Evolutionary conservation across 116 monocot species (phyloP).

Genomic region (Thalassia testudinum): DNA sequence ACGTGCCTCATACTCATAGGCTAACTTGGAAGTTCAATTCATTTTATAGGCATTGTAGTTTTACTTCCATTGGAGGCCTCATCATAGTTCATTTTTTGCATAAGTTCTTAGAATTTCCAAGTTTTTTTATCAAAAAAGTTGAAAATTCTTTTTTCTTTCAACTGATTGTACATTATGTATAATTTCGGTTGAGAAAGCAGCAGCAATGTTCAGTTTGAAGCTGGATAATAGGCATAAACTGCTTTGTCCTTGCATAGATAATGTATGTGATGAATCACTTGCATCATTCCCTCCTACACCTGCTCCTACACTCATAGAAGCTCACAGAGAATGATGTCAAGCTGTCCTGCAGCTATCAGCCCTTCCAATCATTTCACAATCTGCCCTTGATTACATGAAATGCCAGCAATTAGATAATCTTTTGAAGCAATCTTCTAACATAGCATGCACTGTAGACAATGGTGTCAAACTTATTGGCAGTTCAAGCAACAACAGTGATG

Average conservation of each 20-base stretch:
- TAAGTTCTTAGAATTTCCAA: too few species aligned
- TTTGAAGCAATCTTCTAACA: slow-evolving; percentile 21
- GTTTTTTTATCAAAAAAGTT: too few species aligned
- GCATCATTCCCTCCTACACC: slow-evolving; percentile 69
- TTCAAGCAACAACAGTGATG: slow-evolving; percentile 13
- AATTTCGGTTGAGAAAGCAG: slow-evolving; percentile 85
- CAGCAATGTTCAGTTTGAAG: slow-evolving; percentile 92
- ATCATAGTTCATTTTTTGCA: too few species aligned
- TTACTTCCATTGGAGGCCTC: too few species aligned
- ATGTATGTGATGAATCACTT: slow-evolving; percentile 77
- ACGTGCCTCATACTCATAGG: too few species aligned
- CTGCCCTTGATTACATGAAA: slow-evolving; percentile 44
- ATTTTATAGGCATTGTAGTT: too few species aligned
- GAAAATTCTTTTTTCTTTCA: too few species aligned
- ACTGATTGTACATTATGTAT: too few species aligned
- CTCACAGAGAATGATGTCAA: slow-evolving; percentile 37
- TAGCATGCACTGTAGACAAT: slow-evolving; percentile 17
- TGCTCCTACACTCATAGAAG: slow-evolving; percentile 40
- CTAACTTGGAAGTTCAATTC: too few species aligned
- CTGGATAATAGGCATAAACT: slow-evolving; percentile 79
- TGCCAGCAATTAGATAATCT: slow-evolving; percentile 44
- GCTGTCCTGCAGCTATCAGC: slow-evolving; percentile 36
- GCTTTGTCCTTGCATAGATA: slow-evolving; percentile 87
- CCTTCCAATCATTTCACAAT: slow-evolving; percentile 65
- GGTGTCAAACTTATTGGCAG: slow-evolving; percentile 27